A percentile compares a stretch with the other conserved stretches of the same genome.
phyloP scores from a whole-genome alignment of 192 early-diverging fungal species.

The Endogone sp. region DNA sequence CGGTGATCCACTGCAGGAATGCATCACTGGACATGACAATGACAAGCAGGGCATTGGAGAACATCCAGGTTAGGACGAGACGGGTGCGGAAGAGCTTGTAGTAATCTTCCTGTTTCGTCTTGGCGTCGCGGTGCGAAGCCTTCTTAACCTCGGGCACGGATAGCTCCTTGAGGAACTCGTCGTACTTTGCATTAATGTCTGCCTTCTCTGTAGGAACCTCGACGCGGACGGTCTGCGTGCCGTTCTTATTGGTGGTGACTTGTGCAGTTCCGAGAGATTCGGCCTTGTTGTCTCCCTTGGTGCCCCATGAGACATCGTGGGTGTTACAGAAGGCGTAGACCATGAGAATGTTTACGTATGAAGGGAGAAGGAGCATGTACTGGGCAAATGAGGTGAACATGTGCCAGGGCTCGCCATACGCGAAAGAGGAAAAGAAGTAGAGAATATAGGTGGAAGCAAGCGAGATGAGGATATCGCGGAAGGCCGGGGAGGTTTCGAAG shows the following conservation, averaged over 20 bases:
- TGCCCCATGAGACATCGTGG: slow-evolving; percentile 87
- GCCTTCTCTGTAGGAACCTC: slow-evolving; percentile 56
- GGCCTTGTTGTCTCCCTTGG: slow-evolving; percentile 66
- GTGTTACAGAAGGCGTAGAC: slow-evolving; percentile 84
- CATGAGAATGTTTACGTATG: slow-evolving; percentile 75
- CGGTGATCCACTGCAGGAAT: slow-evolving; percentile 9
- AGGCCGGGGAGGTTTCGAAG: slow-evolving; percentile 26
- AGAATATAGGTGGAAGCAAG: slow-evolving; percentile 64
- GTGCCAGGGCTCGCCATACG: slow-evolving; percentile 76
- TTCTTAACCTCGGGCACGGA: slow-evolving; percentile 26
- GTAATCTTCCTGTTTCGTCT: slow-evolving; percentile 41
- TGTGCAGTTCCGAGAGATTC: slow-evolving; percentile 44
- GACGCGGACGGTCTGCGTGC: slow-evolving; percentile 44
- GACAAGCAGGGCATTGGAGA: slow-evolving; percentile 73
- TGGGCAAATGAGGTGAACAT: slow-evolving; percentile 69
- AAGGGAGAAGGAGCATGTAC: slow-evolving; percentile 72
- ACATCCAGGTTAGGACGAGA: slow-evolving; percentile 83
- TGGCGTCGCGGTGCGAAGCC: slow-evolving; percentile 70
- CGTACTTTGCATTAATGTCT: slow-evolving; percentile 83
- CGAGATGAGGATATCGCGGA: slow-evolving; percentile 52
- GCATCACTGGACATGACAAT: slow-evolving; percentile 57
- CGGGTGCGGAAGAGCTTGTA: slow-evolving; percentile 78
- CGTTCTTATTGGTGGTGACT: slow-evolving; percentile 47
- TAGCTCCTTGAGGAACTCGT: slow-evolving; percentile 67
- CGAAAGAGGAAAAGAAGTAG: slow-evolving; percentile 58